Evolutionary conservation across 768 basidiomycete species (phyloP).

Genomic region (Suillus spraguei): DNA sequence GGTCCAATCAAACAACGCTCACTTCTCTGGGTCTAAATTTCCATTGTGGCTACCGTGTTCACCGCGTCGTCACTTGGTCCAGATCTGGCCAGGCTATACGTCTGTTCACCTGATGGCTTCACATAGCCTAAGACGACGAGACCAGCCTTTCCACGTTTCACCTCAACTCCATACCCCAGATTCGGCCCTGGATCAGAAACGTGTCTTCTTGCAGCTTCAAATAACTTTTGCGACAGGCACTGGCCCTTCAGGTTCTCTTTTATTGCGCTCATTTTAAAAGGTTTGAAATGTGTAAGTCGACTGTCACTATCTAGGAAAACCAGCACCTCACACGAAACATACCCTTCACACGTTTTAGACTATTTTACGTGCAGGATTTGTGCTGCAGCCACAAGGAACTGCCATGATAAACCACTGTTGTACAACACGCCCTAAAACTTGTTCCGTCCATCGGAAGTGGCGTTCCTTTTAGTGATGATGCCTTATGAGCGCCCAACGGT

Average conservation of each 20-base stretch:
- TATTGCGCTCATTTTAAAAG: neutral
- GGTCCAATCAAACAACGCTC: neutral
- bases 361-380: neutral
- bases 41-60: neutral
- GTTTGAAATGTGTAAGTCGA: neutral
- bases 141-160: neutral
- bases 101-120: neutral
- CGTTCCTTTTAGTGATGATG: neutral
- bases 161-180: slow-evolving; percentile 10
- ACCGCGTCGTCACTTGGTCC: neutral
- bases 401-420: neutral
- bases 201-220: neutral
- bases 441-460: slow-evolving; percentile 7
- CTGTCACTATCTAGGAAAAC: neutral
- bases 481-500: neutral
- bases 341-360: neutral
- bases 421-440: neutral
- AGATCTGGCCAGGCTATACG: too few relatives aligned
- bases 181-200: slow-evolving; percentile 2
- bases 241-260: neutral
- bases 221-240: neutral
- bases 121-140: neutral
- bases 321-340: neutral
- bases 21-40: neutral
- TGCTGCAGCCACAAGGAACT: neutral